Conservation (phyloP, 352 stramenopile species). For the Thraustochytrium sp. region DNA sequence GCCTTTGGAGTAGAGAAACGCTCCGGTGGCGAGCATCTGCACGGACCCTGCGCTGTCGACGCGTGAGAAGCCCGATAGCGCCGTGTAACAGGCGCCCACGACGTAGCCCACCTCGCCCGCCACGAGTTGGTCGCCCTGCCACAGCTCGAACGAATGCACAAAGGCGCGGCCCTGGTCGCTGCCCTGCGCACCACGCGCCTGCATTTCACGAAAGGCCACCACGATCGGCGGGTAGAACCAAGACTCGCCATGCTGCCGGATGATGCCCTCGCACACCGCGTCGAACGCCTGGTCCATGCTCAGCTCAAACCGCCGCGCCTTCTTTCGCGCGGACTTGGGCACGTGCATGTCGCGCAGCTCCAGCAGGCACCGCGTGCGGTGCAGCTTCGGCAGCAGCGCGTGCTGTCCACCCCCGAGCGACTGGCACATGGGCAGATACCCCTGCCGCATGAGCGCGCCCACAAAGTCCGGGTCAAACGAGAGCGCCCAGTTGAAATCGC, state of each 20-base stretch:
- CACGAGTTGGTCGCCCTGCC: conserved; percentile 30
- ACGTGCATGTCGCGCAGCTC: conserved; percentile 36
- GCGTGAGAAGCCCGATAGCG: conserved; percentile 55
- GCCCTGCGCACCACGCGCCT: neutral
- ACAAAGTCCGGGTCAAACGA: conserved; percentile 42
- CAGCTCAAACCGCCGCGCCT: conserved; percentile 19
- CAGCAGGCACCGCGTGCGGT: conserved; percentile 30
- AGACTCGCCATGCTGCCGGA: conserved; percentile 42
- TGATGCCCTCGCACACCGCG: conserved; percentile 34
- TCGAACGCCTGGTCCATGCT: conserved; percentile 43
- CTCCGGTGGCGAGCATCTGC: conserved; percentile 52
- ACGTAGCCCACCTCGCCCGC: conserved; percentile 47
- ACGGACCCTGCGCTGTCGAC: conserved; percentile 54
- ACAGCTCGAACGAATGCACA: conserved; percentile 45
- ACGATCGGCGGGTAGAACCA: conserved; percentile 49
- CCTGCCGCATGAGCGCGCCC: conserved; percentile 26
- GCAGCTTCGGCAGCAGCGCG: conserved; percentile 45
- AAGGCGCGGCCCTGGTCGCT: neutral
- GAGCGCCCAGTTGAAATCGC: conserved; percentile 41
- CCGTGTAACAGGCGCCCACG: conserved; percentile 45
- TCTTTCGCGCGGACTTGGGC: conserved; percentile 8
- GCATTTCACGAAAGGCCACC: conserved; percentile 4
- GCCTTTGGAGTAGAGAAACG: conserved; percentile 46
- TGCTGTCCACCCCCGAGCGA: neutral
- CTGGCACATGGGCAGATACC: conserved; percentile 44